Evolutionary conservation across 1,139 yeast species (phyloP).

Genomic region (Debaryomyces psychrophilus): DNA sequence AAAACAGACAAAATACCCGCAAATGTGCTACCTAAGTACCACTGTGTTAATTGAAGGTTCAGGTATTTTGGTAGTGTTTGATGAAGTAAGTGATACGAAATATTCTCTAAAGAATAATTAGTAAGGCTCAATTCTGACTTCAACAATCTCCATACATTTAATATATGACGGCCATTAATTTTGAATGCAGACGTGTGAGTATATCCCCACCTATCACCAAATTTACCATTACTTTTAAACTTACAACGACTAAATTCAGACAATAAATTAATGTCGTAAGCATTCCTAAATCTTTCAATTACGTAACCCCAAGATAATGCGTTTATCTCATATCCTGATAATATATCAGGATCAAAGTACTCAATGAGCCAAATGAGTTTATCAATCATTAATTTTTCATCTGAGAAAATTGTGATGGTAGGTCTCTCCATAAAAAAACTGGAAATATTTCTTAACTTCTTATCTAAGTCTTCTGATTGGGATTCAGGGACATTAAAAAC

Average conservation of each 20-base stretch:
- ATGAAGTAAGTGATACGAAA: slow-evolving; percentile 68
- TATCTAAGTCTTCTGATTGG: slow-evolving; percentile 15
- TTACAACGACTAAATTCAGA: slow-evolving; percentile 48
- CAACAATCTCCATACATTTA: slow-evolving; percentile 83
- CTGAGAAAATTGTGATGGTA: slow-evolving; percentile 36
- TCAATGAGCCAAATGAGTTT: slow-evolving; percentile 60
- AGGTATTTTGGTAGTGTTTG: slow-evolving; percentile 66
- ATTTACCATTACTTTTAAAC: slow-evolving; percentile 51
- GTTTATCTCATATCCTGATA: slow-evolving; percentile 85
- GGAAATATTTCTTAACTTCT: slow-evolving; percentile 1
- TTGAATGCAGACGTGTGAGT: slow-evolving; percentile 72
- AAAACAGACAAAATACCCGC: slow-evolving; percentile 42
- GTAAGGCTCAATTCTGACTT: slow-evolving; percentile 63
- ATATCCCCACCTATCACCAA: slow-evolving; percentile 80
- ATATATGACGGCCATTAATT: slow-evolving; percentile 77
- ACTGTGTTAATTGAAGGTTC: slow-evolving; percentile 50
- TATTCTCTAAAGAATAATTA: slow-evolving; percentile 77
- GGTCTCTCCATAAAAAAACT: slow-evolving; percentile 1
- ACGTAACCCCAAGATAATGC: slow-evolving; percentile 88
- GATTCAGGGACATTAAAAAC: slow-evolving; percentile 10
- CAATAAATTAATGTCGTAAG: slow-evolving; percentile 56
- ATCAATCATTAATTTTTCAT: slow-evolving; percentile 60
- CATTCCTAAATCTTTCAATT: slow-evolving; percentile 59
- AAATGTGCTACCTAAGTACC: slow-evolving; percentile 42
- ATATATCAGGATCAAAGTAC: slow-evolving; percentile 79